Conservation (phyloP, 129 eudicot species). For the Tagetes patula region DNA sequence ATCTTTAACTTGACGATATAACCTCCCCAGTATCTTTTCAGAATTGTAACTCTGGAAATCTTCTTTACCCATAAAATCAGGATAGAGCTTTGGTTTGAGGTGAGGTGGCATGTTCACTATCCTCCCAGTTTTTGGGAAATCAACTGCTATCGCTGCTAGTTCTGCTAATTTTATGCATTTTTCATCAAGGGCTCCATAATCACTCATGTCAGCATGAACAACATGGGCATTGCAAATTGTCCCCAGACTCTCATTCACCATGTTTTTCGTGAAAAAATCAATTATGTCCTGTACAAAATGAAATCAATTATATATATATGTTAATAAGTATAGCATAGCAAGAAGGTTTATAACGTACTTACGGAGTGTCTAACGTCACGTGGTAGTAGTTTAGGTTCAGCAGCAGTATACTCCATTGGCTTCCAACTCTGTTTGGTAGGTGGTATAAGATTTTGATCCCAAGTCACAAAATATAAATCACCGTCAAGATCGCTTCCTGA, state of each 20-base stretch:
- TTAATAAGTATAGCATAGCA: neutral
- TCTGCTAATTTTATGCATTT: conserved; percentile 8
- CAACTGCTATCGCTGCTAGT: conserved; percentile 9
- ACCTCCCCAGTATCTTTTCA: conserved; percentile 44
- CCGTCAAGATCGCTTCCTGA: conserved; percentile 19
- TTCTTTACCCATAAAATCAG: conserved; percentile 53
- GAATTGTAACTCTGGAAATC: conserved; percentile 52
- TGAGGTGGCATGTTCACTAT: conserved; percentile 8
- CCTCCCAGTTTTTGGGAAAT: conserved; percentile 7
- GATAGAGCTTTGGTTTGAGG: conserved; percentile 3
- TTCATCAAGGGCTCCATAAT: conserved; percentile 18
- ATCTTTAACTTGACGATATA: conserved; percentile 53
- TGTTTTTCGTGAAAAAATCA: neutral
- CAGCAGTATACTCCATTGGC: conserved; percentile 19
- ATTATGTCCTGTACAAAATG: neutral
- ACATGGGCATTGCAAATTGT: conserved; percentile 16
- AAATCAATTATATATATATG: neutral
- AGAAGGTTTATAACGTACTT: neutral
- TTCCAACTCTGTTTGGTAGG: conserved; percentile 12
- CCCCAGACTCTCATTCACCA: conserved; percentile 14
- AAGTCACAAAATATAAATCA: conserved; percentile 17
- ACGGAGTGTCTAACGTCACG: neutral
- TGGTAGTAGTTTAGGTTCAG: conserved; percentile 9
- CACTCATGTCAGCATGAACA: conserved; percentile 15
- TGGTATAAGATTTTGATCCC: conserved; percentile 19